Evolutionary conservation across 2,329 filamentous ascomycete species (phyloP), one percentile per base, ranked within the genome.

Genomic region (Lasiodiplodia sp.): DNA sequence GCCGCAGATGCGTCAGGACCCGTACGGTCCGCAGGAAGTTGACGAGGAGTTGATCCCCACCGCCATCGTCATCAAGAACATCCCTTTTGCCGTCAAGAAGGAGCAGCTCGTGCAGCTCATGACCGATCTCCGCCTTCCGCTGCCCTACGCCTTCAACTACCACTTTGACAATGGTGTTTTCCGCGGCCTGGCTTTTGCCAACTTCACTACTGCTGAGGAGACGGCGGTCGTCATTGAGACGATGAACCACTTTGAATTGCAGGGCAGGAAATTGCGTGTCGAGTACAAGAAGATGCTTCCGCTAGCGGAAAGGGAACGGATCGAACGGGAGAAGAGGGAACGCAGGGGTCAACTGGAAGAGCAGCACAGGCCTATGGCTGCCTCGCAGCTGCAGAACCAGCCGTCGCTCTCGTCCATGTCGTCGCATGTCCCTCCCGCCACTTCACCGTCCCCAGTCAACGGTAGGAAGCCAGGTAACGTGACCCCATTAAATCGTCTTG

Each of bases 281-380:
- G 96, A 99, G 81, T 99, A 98, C 84, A 99, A 99, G 86, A 98
- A 98, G 84, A 98, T 99, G 96, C 87, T 99, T 5, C 96, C 96
- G 0, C 88, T 96, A 72, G 93, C 94, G 38, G 96, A 98, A 81
- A 89, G 96, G 65, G 96, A 99, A 81, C 89, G 96, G 51, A 98
- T 99, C 73, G 96, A 99, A 80, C 88, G 96, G 6, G 96, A 98
- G 82, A 99, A 98, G 88, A 88, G 96, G 69, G 95, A 98, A 83
- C 92, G 96, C 74, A 90, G 96, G 65, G 96, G 96, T 60, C 96
- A 99, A 81, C 87, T 99, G 14, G 94, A 99, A 80, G 96, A 99
- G 81, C 96, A 99, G 80, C 96, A 99, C 80, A 90, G 94, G 77
- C 93, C 83, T 75, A 90, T 91, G 76, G 82, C 82, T 44, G 76